Evolutionary conservation across 1,284 basidiomycete species (phyloP).

Genomic region (Apiotrichum gamsii): DNA sequence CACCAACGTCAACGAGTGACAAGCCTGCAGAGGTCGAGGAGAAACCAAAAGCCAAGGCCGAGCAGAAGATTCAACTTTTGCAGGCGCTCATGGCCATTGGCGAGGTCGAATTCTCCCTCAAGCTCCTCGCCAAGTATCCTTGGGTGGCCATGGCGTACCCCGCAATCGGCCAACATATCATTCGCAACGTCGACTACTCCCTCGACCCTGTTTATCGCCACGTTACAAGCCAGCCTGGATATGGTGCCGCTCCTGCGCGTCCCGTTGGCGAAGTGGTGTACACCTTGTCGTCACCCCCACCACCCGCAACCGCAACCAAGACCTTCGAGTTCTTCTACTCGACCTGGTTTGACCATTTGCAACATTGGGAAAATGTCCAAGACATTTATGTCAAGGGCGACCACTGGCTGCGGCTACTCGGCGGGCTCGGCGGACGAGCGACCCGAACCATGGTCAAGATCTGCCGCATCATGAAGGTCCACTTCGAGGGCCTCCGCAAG

Average conservation of each 20-base stretch:
- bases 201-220: slow-evolving; percentile 62
- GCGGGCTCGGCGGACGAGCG: slow-evolving; percentile 68
- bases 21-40: slow-evolving; percentile 44
- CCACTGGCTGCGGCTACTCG: slow-evolving; percentile 67
- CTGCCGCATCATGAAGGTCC: slow-evolving; percentile 55
- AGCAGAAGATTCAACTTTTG: slow-evolving; percentile 77
- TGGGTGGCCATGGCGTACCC: slow-evolving; percentile 78
- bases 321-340: slow-evolving; percentile 87
- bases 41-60: slow-evolving; percentile 49
- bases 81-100: slow-evolving; percentile 80
- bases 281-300: slow-evolving; percentile 65
- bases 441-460: slow-evolving; percentile 59
- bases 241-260: slow-evolving; percentile 2
- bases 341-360: slow-evolving; percentile 67
- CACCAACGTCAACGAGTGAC: slow-evolving; percentile 17
- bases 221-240: neutral
- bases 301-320: slow-evolving; percentile 61
- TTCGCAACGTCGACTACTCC: slow-evolving; percentile 65
- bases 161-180: slow-evolving; percentile 74
- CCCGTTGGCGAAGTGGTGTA: slow-evolving; percentile 19
- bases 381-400: slow-evolving; percentile 57
- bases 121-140: slow-evolving; percentile 73
- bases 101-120: slow-evolving; percentile 67
- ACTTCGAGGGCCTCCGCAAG: slow-evolving; percentile 36
- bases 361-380: slow-evolving; percentile 58